Percentiles rank a stretch among this genome's conserved stretches.
phyloP scores from a whole-genome alignment of 2,329 filamentous ascomycete species.

The Hypomyces rosellus region DNA sequence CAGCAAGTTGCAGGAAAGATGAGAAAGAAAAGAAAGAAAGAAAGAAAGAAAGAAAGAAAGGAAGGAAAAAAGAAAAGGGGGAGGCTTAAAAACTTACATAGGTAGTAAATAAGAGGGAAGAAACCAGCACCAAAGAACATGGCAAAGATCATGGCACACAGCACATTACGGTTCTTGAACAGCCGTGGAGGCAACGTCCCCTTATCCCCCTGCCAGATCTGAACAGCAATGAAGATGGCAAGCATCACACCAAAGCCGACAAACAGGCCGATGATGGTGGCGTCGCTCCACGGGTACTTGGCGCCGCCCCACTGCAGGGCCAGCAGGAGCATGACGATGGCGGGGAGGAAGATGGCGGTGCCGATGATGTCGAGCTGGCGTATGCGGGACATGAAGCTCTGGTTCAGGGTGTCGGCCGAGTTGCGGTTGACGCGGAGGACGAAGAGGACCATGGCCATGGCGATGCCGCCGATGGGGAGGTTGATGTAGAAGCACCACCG shows the following conservation, averaged over 20 bases:
- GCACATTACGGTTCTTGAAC: conserved; percentile 36
- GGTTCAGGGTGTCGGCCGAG: conserved; percentile 24
- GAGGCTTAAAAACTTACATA: conserved; percentile 31
- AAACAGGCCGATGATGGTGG: conserved; percentile 45
- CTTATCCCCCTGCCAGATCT: conserved; percentile 35
- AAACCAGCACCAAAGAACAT: conserved; percentile 46
- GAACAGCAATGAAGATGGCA: conserved; percentile 40
- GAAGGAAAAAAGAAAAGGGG: too few relatives aligned
- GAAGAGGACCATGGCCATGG: conserved; percentile 43
- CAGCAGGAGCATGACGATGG: conserved; percentile 46
- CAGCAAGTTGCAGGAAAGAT: conserved; percentile 3
- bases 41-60: too few relatives aligned
- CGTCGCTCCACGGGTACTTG: conserved; percentile 43
- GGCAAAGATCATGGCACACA: conserved; percentile 37
- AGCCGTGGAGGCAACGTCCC: conserved; percentile 43
- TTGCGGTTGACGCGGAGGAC: conserved; percentile 37
- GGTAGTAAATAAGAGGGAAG: conserved; percentile 48
- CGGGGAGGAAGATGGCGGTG: conserved; percentile 43
- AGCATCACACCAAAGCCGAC: conserved; percentile 41
- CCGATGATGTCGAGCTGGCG: conserved; percentile 44
- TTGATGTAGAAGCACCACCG: conserved; percentile 47
- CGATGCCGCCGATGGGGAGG: conserved; percentile 40
- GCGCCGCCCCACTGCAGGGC: conserved; percentile 53
- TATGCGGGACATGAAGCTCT: conserved; percentile 32
- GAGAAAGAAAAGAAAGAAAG: too few relatives aligned